These are phyloP conservation scores for Myriosclerotinia curreyana DNA, from an alignment of 2,329 filamentous ascomycete species.

Conservation along the genomic window DNA sequence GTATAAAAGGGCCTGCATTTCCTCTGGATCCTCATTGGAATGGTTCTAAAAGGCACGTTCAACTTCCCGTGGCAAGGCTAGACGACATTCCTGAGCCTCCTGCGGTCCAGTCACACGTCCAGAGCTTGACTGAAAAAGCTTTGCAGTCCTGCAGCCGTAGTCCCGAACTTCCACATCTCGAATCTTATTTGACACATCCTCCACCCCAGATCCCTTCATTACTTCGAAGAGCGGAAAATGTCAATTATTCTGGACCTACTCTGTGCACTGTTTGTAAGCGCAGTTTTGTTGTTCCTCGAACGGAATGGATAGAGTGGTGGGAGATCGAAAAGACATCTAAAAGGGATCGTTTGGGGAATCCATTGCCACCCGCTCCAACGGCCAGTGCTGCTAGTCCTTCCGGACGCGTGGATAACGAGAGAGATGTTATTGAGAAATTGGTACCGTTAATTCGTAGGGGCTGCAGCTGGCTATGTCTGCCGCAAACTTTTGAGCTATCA, in stretches of 20 bases:
- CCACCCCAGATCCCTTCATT: constrained; percentile 31
- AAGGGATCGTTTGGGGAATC: constrained; percentile 12
- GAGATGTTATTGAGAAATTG: constrained; percentile 37
- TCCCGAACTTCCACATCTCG: constrained; percentile 31
- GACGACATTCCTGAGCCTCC: constrained; percentile 30
- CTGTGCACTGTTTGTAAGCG: constrained; percentile 53
- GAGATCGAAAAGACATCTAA: constrained; percentile 39
- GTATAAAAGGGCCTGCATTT: constrained; percentile 35
- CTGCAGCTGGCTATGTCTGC: constrained; percentile 40
- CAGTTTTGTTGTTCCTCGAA: constrained; percentile 49
- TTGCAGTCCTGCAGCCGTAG: constrained; percentile 32
- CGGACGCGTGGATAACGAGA: constrained; percentile 33
- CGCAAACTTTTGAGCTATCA: constrained; percentile 10
- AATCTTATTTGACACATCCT: constrained; percentile 28
- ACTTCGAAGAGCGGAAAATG: constrained; percentile 37
- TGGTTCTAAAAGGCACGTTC: neutral
- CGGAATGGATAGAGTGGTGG: constrained; percentile 64
- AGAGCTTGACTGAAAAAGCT: constrained; percentile 38
- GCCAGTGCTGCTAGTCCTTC: constrained; percentile 25
- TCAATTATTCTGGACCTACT: constrained; percentile 49
- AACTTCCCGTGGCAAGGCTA: constrained; percentile 27
- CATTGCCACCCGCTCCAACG: neutral
- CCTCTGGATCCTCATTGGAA: constrained; percentile 21
- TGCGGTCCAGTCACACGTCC: constrained; percentile 31
- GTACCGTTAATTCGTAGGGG: constrained; percentile 40